Conservation (phyloP, 495 filamentous ascomycete genomes). For the Hypoxylon crocopeplum region DNA sequence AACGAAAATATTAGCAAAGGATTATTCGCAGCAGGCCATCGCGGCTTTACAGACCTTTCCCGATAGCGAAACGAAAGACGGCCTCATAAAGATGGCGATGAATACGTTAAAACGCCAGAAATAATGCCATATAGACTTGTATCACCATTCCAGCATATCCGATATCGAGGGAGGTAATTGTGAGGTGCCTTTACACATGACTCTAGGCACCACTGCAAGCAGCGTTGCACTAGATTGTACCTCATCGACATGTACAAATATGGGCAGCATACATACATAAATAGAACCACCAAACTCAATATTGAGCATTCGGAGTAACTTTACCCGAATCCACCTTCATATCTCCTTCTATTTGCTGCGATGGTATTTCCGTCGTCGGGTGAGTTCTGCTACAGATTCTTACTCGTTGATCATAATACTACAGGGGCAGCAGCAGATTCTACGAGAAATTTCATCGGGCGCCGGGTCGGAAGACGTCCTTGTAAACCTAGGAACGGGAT, state of each 20-base stretch:
- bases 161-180: too few species aligned
- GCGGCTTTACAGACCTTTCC: conserved; percentile 82
- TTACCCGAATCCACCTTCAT: not conserved
- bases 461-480: not conserved
- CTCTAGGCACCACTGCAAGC: not conserved
- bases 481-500: too few species aligned
- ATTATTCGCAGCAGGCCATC: conserved; percentile 89
- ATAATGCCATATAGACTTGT: conserved; percentile 50
- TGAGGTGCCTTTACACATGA: conserved; percentile 6
- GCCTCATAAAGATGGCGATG: conserved; percentile 88
- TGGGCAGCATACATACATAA: conserved; percentile 9
- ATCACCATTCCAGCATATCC: conserved; percentile 14
- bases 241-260: conserved; percentile 32
- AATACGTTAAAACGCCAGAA: conserved; percentile 91
- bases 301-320: conserved; percentile 1
- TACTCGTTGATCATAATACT: conserved; percentile 28
- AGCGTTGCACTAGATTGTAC: too few species aligned
- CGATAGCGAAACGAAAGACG: conserved; percentile 88
- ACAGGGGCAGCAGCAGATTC: conserved; percentile 37
- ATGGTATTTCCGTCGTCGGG: too few species aligned
- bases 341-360: not conserved
- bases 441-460: not conserved
- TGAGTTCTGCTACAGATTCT: too few species aligned
- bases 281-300: conserved; percentile 33
- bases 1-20: conserved; percentile 85